Evolutionary conservation across 805 yeast genomes (phyloP).

Genomic region (Candida railenensis): DNA sequence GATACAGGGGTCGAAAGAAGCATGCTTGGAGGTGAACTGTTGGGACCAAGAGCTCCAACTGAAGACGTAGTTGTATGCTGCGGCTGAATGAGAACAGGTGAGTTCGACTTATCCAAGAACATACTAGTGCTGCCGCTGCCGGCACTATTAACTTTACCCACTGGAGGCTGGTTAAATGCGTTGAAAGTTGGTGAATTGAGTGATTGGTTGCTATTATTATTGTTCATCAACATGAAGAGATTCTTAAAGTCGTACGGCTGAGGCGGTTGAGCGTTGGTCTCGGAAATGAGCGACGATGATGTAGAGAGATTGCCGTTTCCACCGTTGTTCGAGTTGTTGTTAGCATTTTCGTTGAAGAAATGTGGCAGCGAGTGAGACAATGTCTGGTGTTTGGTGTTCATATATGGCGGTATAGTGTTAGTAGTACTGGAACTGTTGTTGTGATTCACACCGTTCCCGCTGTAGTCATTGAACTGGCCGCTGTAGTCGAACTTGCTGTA

Average conservation of each 20-base stretch:
- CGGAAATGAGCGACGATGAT: constrained; percentile 8
- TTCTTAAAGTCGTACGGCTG: constrained; percentile 15
- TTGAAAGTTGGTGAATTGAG: constrained; percentile 10
- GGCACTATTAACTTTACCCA: neutral
- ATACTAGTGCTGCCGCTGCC: constrained; percentile 9
- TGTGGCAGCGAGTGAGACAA: constrained; percentile 1
- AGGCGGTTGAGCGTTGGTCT: constrained; percentile 1
- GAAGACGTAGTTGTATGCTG: constrained; percentile 6
- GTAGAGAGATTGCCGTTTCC: constrained; percentile 3
- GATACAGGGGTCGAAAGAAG: constrained; percentile 13
- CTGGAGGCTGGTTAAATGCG: constrained; percentile 6
- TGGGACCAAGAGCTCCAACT: constrained; percentile 7
- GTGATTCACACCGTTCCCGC: neutral
- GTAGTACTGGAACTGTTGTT: neutral
- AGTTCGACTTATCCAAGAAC: constrained; percentile 8
- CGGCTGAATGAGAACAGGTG: constrained; percentile 22
- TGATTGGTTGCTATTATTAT: constrained; percentile 18
- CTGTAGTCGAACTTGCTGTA: constrained; percentile 7
- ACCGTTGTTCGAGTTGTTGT: neutral
- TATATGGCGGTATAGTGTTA: neutral
- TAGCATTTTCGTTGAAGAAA: constrained; percentile 8
- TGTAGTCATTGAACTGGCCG: constrained; percentile 9
- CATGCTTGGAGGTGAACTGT: constrained; percentile 24
- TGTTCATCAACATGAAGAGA: constrained; percentile 12
- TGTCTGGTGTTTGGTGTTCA: neutral